These are phyloP conservation scores for Pythium rhizo-oryzae DNA, from an alignment of 352 stramenopile genomes.

Conservation along the genomic window DNA sequence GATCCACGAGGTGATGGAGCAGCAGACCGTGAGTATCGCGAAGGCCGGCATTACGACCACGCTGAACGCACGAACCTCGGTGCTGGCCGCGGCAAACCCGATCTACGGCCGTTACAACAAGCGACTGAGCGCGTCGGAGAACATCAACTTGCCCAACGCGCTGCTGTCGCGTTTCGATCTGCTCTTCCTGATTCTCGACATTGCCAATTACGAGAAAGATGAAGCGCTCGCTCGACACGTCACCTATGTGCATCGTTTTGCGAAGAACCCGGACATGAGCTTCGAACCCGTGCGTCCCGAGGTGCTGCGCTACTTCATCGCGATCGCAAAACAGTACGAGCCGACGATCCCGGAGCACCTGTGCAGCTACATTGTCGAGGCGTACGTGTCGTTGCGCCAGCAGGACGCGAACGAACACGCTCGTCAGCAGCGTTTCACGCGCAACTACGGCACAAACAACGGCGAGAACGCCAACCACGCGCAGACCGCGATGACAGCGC, in stretches of 20 bases:
- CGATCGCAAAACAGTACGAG: slow-evolving; percentile 88
- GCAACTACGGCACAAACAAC: slow-evolving; percentile 33
- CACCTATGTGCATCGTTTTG: slow-evolving; percentile 92
- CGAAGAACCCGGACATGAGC: slow-evolving; percentile 88
- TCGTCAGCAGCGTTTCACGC: slow-evolving; percentile 63
- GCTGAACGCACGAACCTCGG: slow-evolving; percentile 95
- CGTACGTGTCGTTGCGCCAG: slow-evolving; percentile 97
- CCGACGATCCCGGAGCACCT: slow-evolving; percentile 92
- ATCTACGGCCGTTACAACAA: slow-evolving; percentile 95
- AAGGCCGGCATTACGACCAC: slow-evolving; percentile 99
- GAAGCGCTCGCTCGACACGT: slow-evolving; percentile 92
- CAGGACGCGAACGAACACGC: slow-evolving; percentile 89
- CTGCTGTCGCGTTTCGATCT: slow-evolving; percentile 99
- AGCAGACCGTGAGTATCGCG: slow-evolving; percentile 99
- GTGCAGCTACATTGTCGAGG: slow-evolving; percentile 98
- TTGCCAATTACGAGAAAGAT: slow-evolving; percentile 93
- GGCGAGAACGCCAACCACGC: slow-evolving; percentile 73
- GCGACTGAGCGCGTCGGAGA: slow-evolving; percentile 91
- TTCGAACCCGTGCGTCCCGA: slow-evolving; percentile 92
- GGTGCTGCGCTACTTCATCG: slow-evolving; percentile 91
- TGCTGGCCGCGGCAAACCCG: slow-evolving; percentile 99
- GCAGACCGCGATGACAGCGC: slow-evolving; percentile 98
- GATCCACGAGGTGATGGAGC: slow-evolving; percentile 99
- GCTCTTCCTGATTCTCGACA: slow-evolving; percentile 98
- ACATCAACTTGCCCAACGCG: slow-evolving; percentile 99